Evolutionary conservation across 768 basidiomycete species (phyloP), one percentile per base, ranked within the genome.

Genomic region (Leccinum variicolor): DNA sequence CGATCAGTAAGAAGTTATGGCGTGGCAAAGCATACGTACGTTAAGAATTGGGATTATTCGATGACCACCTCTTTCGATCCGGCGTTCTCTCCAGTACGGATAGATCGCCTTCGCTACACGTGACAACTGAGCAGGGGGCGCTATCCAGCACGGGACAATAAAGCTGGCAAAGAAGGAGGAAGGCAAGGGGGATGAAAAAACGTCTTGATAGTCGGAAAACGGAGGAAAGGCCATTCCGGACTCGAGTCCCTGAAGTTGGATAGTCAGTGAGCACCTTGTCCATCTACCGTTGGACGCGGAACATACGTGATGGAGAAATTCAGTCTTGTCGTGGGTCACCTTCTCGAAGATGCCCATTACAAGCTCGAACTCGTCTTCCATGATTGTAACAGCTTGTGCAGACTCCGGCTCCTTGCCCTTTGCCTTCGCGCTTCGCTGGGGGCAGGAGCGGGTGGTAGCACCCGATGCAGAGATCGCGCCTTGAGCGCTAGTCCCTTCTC

Each of bases 321-420:
- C 93, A 0, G 89, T 87, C 69, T 87, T 90, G 66, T 94, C 90
- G 62, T 95, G 91, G 31, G 94, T 92, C 46, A 88, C 80, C 67
- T 89, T 90, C 77, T 99, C 97, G 65, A 96, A 87, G 50, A 98
- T 71, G 21, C 92, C 92, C 94, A 98, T 96, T 56, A 96, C 85
- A 60, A 94, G 80, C 72, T 99, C 97, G 61, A 98, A 96, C 65
- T 94, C 89, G 64, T 97, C 93, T 67, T 97, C 95, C 3, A 84
- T 79, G 57, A 98, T 88, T 54, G 79, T 73, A n/a, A 87, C 64
- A 9, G 85, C 81, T 56, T 82, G 83, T 2, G 75, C 72, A 2
- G 81, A 73, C 53, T 95, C 92, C 1, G 88, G 86, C 55, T 91
- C 91, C 70, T 92, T 94, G 55, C 89, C 91, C 66, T 89, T 94